Evolutionary conservation across 1,139 yeast genomes (phyloP), one percentile per base, ranked within the genome.

Genomic region (Geotrichum australiense): DNA sequence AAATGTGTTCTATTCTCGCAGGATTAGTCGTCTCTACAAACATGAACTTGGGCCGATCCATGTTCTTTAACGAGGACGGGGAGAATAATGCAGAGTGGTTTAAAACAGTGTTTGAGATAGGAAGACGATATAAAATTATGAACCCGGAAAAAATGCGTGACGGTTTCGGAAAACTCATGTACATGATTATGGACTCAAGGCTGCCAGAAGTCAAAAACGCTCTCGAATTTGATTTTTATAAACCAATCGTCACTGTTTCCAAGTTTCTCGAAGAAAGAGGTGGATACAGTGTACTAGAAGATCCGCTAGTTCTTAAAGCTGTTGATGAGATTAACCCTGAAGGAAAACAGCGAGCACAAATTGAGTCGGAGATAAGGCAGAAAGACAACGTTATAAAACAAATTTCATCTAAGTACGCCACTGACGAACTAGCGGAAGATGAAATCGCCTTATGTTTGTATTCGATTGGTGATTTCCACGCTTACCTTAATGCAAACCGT

Each of bases 131-230:
- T 61, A 80, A 80, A 56, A 76, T 81, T 50, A 78, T 80, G 86
- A 80, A 80, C 55, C 91, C 91, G 0, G 86, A 80, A 51, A 70
- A 75, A 52, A 77, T 81, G 82, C 69, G 86, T 45, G 81, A 77
- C 52, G 76, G 78, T 2, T 81, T 76, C 57, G 91, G 91, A 33
- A 80, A 80, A 54, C 63, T 81, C 45, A 78, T 82, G 65, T 80
- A 80, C 58, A 81, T 80, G 81, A 76, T 81, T 35, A 81, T 81
- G 87, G 91, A 80, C 56, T 80, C 89, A 1, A 64, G 82, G 41
- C 61, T 79, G 31, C 81, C 84, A 0, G 85, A 80, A 51, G 74
- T 81, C 45, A 71, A 70, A 48, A 74, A 73, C 14, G 76, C 77
- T 38, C 70, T 80, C 75, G 87, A 78, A 47, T 81, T 81, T 57